Evolutionary conservation across 371 early-diverging fungal species (phyloP).

Genomic region (Actinomortierella wolfii): DNA sequence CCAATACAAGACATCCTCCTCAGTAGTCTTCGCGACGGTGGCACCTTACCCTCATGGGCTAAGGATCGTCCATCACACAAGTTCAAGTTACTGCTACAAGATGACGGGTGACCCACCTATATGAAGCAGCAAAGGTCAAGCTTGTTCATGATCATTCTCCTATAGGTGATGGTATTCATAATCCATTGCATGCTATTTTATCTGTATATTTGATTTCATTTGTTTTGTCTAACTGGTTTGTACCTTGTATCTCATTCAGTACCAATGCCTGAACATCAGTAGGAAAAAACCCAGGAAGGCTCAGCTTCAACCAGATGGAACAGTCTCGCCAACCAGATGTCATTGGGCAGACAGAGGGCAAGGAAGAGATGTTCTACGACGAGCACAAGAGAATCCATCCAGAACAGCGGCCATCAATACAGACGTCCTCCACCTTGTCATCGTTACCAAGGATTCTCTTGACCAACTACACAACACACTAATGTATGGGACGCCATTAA

Average conservation of each 20-base stretch:
- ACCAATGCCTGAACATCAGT: neutral
- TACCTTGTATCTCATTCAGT: too few species aligned
- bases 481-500: constrained; percentile 3
- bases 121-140: constrained; percentile 13
- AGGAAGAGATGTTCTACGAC: constrained; percentile 6
- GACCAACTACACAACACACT: constrained; percentile 9
- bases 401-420: constrained; percentile 5
- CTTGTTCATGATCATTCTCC: constrained; percentile 14
- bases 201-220: too few species aligned
- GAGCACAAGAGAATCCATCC: too few species aligned
- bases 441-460: constrained; percentile 10
- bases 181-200: constrained; percentile 2
- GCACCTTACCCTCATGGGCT: constrained; percentile 9
- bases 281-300: constrained; percentile 7
- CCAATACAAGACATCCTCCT: constrained; percentile 11
- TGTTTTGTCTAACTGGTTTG: neutral
- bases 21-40: constrained; percentile 10
- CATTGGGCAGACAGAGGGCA: constrained; percentile 1
- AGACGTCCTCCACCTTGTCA: constrained; percentile 10
- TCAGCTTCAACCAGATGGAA: constrained; percentile 3
- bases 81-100: constrained; percentile 3
- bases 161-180: constrained; percentile 8
- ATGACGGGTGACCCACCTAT: constrained; percentile 14
- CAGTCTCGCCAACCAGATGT: constrained; percentile 10
- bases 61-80: constrained; percentile 15